Evolutionary conservation across 768 basidiomycete species (phyloP).

Genomic region (Rhodotorula sphaerocarpa): DNA sequence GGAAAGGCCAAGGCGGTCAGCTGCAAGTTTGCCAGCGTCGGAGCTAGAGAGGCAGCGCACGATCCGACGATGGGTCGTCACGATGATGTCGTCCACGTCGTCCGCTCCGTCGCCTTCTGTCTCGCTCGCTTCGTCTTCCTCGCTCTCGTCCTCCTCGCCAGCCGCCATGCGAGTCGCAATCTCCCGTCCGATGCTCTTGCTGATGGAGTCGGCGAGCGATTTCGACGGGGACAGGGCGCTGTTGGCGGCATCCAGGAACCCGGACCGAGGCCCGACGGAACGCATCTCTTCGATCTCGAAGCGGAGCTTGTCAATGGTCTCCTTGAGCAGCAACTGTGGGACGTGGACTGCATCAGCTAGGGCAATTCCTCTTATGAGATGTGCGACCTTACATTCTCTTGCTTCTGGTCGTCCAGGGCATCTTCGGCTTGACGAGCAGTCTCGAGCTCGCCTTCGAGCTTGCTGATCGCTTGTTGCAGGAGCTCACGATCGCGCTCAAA

Average conservation of each 20-base stretch:
- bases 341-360: background rate
- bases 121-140: slow-evolving; percentile 7
- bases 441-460: slow-evolving; percentile 64
- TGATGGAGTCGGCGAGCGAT: slow-evolving; percentile 22
- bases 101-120: slow-evolving; percentile 11
- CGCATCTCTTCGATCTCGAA: slow-evolving; percentile 91
- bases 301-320: slow-evolving; percentile 89
- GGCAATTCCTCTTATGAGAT: too few relatives aligned
- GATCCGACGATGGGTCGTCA: slow-evolving; percentile 31
- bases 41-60: background rate
- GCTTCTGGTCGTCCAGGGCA: slow-evolving; percentile 82
- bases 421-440: slow-evolving; percentile 63
- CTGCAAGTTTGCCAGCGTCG: background rate
- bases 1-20: background rate
- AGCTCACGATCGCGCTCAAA: slow-evolving; percentile 59
- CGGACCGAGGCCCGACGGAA: slow-evolving; percentile 8
- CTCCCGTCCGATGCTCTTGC: slow-evolving; percentile 24
- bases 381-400: slow-evolving; percentile 60
- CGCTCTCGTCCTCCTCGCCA: background rate
- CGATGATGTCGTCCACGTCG: slow-evolving; percentile 31
- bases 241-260: slow-evolving; percentile 9
- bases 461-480: slow-evolving; percentile 62
- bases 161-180: slow-evolving; percentile 14
- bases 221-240: slow-evolving; percentile 3
- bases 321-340: slow-evolving; percentile 57